A percentile compares a stretch with the other conserved stretches of the same genome.
Evolutionary conservation across 1,139 yeast species (phyloP).

Genomic region (Saccharomycopsis hybrid): DNA sequence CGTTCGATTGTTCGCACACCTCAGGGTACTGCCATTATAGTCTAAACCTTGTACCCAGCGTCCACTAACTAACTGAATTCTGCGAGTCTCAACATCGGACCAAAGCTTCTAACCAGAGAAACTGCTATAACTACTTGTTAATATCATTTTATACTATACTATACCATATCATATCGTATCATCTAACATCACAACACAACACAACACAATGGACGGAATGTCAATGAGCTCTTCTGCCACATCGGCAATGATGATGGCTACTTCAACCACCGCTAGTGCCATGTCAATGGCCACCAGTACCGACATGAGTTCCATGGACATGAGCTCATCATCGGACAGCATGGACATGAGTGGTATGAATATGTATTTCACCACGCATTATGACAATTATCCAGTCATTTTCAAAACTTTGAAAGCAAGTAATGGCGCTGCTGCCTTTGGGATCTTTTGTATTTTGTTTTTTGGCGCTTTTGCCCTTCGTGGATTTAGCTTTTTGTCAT

Average conservation of each 20-base stretch:
- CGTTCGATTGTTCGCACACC: too few relatives aligned
- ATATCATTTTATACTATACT: too few relatives aligned
- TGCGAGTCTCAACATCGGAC: too few relatives aligned
- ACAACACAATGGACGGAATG: neutral
- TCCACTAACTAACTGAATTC: too few relatives aligned
- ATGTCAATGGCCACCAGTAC: slow-evolving; percentile 4
- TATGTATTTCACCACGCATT: slow-evolving; percentile 47
- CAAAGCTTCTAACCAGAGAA: too few relatives aligned
- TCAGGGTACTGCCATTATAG: too few relatives aligned
- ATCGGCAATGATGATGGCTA: neutral
- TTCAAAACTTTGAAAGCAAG: slow-evolving; percentile 48
- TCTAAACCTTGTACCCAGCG: too few relatives aligned
- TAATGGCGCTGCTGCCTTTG: slow-evolving; percentile 58
- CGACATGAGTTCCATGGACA: slow-evolving; percentile 20
- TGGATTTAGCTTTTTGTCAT: slow-evolving; percentile 50
- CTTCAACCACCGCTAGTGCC: neutral
- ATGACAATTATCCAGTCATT: slow-evolving; percentile 51
- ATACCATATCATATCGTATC: too few relatives aligned
- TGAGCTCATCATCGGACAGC: slow-evolving; percentile 25
- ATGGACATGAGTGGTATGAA: slow-evolving; percentile 42
- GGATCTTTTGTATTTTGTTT: slow-evolving; percentile 58
- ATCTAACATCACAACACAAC: too few relatives aligned
- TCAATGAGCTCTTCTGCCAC: neutral
- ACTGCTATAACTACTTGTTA: too few relatives aligned
- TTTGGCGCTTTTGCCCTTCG: slow-evolving; percentile 51